These are phyloP conservation scores for Heliosperma pusillum DNA, from an alignment of 148 eudicot species.

Conservation along the genomic window DNA sequence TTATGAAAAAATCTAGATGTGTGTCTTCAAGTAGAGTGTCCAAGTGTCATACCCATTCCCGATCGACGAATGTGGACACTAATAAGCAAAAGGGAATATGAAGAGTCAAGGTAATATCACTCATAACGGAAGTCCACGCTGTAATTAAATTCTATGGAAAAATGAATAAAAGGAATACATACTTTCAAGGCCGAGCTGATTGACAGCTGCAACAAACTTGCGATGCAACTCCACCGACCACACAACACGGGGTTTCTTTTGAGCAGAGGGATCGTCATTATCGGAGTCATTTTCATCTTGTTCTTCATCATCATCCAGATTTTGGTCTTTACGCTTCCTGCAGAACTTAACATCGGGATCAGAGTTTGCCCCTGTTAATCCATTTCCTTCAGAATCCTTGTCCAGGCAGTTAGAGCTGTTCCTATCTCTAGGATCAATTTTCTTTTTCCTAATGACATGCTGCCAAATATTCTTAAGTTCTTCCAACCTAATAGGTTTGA, in stretches of 20 bases:
- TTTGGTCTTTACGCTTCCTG: slow-evolving; percentile 57
- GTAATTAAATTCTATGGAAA: background rate
- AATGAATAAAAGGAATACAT: slow-evolving; percentile 20
- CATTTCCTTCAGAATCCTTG: slow-evolving; percentile 35
- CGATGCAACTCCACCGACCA: slow-evolving; percentile 72
- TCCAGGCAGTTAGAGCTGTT: slow-evolving; percentile 32
- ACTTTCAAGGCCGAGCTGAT: slow-evolving; percentile 63
- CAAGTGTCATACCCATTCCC: no score
- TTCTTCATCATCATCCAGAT: slow-evolving; percentile 35
- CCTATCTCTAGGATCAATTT: slow-evolving; percentile 33
- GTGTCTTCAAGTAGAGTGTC: no score
- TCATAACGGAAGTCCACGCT: no score
- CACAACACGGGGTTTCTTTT: slow-evolving; percentile 70
- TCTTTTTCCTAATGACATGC: slow-evolving; percentile 55
- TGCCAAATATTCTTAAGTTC: slow-evolving; percentile 72
- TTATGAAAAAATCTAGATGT: no score
- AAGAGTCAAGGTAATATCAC: no score
- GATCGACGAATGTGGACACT: no score
- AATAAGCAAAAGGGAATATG: no score
- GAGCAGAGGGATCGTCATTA: slow-evolving; percentile 49
- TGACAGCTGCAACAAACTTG: slow-evolving; percentile 74
- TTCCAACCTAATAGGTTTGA: slow-evolving; percentile 59
- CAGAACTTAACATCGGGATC: slow-evolving; percentile 37
- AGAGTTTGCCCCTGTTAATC: slow-evolving; percentile 30
- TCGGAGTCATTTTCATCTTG: slow-evolving; percentile 40